A percentile compares a stretch with the other conserved stretches of the same genome.
phyloP scores from a whole-genome alignment of 1,284 basidiomycete genomes.

The Sporisorium exsertum region DNA sequence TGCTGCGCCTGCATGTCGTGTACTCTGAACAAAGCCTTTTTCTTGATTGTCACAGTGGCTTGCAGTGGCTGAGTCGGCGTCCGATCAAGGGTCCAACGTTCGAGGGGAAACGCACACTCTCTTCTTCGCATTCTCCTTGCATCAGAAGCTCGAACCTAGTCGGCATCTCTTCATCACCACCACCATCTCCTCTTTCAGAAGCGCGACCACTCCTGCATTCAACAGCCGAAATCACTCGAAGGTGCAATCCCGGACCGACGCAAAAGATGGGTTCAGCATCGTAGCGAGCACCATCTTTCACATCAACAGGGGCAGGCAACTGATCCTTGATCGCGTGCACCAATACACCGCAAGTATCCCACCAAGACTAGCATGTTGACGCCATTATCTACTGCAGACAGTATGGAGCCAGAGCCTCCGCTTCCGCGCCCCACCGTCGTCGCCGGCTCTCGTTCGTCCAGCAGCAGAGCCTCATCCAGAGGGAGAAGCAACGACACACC shows the following conservation, averaged over 20 bases:
- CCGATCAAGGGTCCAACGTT: slow-evolving; percentile 11
- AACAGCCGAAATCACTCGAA: neutral
- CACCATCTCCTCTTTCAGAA: neutral
- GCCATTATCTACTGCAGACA: neutral
- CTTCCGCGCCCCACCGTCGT: slow-evolving; percentile 43
- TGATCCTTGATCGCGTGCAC: neutral
- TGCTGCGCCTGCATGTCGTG: neutral
- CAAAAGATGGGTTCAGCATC: neutral
- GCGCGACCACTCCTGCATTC: neutral
- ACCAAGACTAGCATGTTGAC: slow-evolving; percentile 5
- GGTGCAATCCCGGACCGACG: neutral
- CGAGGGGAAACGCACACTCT: neutral
- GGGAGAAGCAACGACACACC: slow-evolving; percentile 17
- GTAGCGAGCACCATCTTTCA: neutral
- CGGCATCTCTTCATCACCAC: neutral
- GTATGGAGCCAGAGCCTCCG: slow-evolving; percentile 12
- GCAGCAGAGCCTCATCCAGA: slow-evolving; percentile 25
- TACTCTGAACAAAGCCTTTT: neutral
- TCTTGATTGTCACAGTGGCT: neutral
- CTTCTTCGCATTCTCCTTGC: neutral
- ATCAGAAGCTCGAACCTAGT: neutral
- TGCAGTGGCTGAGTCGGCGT: neutral
- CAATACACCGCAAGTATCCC: neutral
- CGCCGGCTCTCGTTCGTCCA: slow-evolving; percentile 24
- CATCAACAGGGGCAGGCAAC: neutral